Evolutionary conservation across 2,329 filamentous ascomycete species (phyloP), one percentile per base, ranked within the genome.

Genomic region (Diaporthe citri): DNA sequence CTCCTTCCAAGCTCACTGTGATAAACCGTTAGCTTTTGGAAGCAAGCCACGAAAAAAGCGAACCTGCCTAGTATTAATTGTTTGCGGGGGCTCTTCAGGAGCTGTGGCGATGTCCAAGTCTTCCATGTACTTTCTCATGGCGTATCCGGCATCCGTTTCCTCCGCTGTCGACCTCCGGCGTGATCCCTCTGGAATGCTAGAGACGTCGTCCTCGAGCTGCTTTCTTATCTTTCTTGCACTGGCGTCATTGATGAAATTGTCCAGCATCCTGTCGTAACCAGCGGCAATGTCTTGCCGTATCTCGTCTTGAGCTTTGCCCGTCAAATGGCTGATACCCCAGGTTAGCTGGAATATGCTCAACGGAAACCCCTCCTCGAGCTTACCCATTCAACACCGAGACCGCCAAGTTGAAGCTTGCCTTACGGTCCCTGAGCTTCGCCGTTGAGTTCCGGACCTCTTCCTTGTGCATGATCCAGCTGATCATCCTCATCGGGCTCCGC

Each of bases 341-440:
- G 46, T 66, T 17, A 66, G 43, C 31, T 25, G 3, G 7, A 4
- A 22, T 48, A 13, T 15, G 9, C 7, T 34, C 12, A n/a, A 9
- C 8, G 1, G 3, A 8, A 5, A 34, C 10, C 36, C 1, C 22
- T 6, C 31, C 2, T 39, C n/a, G 31, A 1, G 4, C 31, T 39
- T 36, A 67, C 62, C 62, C 62, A 1, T 67, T 52, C 22, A 48
- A 2, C 3, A 67, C 62, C 31, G 62, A 36, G 3, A 67, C 28
- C 6, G 62, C 62, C 12, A 67, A 46, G 8, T 34, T 51, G 1
- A 67, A 51, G 31, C 62, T 67, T 1, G 62, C 62, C 46, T 67
- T 67, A 3, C 62, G 62, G 46, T 67, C 62, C n/a, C 62, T 48
- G 22, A 67, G 46, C 62, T 48, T 67, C 43, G 62, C 62, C 10